phyloP scores from a whole-genome alignment of 148 eudicot genomes.

The Rhododendron griersonianum region DNA sequence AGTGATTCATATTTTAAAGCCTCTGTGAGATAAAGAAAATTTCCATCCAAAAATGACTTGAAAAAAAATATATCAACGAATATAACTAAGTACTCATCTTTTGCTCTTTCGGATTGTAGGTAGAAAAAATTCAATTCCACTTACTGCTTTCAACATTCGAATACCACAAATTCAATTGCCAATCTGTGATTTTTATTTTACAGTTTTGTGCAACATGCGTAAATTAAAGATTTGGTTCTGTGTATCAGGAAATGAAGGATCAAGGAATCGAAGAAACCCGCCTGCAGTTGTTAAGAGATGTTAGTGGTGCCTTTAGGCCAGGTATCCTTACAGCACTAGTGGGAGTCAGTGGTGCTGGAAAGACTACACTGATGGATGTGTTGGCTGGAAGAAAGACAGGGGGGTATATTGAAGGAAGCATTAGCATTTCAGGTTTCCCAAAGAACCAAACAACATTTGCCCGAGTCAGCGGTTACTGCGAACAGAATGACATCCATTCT shows the following conservation, averaged over 20 bases:
- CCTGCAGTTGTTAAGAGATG: conserved; percentile 26
- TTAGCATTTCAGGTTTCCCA: not conserved
- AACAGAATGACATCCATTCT: conserved; percentile 35
- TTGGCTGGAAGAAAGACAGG: not conserved
- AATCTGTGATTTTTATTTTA: not conserved
- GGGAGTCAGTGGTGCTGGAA: conserved; percentile 3
- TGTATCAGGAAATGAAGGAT: conserved; percentile 34
- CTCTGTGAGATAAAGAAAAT: not conserved
- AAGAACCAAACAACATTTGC: not conserved
- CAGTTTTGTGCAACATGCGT: not conserved
- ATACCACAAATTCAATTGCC: not conserved
- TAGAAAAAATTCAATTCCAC: not conserved
- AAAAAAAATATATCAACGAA: not conserved
- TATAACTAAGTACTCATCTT: not conserved
- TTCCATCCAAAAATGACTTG: not conserved
- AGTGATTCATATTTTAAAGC: not conserved
- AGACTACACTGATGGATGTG: not conserved
- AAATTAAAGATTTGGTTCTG: not conserved
- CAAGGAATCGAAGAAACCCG: conserved; percentile 26
- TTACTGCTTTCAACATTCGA: not conserved
- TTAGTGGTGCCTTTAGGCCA: conserved; percentile 18
- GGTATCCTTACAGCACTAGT: conserved; percentile 33
- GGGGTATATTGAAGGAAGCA: not conserved
- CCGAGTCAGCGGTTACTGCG: conserved; percentile 3
- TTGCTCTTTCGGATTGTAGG: not conserved